phyloP scores from a whole-genome alignment of 345 rosid species.

The Heritiera littoralis region DNA sequence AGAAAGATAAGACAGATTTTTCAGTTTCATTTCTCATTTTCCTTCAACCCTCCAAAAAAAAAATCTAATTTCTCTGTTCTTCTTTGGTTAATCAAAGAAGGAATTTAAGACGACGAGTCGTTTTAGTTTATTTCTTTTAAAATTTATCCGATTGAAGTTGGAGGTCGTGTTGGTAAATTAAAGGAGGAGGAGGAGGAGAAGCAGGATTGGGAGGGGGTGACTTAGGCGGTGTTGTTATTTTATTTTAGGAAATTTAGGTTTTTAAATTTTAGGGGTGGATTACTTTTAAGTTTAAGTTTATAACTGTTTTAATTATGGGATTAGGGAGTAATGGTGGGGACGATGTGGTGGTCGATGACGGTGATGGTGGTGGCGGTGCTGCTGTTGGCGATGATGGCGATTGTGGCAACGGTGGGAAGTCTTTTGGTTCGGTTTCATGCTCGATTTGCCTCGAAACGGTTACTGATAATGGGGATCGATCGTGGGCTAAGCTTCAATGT shows the following conservation, averaged over 20 bases:
- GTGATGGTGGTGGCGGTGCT: slow-evolving; percentile 38
- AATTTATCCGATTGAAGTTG: not conserved
- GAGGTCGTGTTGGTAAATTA: not conserved
- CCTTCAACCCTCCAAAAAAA: not conserved
- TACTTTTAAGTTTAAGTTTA: slow-evolving; percentile 12
- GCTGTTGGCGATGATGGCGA: slow-evolving; percentile 31
- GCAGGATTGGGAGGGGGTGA: not conserved
- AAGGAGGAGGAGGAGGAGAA: not conserved
- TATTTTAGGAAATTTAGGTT: slow-evolving; percentile 21
- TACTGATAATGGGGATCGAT: slow-evolving; percentile 75
- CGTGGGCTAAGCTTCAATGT: slow-evolving; percentile 98
- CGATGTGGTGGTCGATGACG: slow-evolving; percentile 49
- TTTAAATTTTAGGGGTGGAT: slow-evolving; percentile 23
- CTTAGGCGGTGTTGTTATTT: not conserved
- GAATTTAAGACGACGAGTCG: not conserved
- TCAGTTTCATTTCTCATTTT: slow-evolving; percentile 21
- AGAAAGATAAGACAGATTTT: not conserved
- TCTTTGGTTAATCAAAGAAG: not conserved
- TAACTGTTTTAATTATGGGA: slow-evolving; percentile 54
- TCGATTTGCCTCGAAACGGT: slow-evolving; percentile 96
- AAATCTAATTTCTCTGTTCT: not conserved
- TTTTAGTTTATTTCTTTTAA: not conserved
- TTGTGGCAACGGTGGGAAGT: slow-evolving; percentile 45
- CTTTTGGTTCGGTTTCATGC: slow-evolving; percentile 65
- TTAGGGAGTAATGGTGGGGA: slow-evolving; percentile 57